Base-by-base conservation (phyloP, 1,139 yeast species). In the Debaryomycetaceae sp. region DNA sequence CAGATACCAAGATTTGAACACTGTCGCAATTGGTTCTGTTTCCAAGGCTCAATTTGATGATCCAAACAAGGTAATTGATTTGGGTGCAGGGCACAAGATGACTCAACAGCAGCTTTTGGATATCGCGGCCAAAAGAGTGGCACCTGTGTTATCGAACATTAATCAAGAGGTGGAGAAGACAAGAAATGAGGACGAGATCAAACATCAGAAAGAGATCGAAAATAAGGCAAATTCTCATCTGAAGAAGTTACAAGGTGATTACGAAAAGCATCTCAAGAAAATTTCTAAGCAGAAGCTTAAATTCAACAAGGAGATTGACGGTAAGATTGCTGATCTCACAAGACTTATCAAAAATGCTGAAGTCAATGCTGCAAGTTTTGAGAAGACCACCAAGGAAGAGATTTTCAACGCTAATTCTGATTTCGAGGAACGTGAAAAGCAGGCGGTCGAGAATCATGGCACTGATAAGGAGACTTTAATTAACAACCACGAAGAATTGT, bases 41-140 rank as follows among this genome's bases (percentile, higher is more conserved):
- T 63, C 76, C 41, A 69, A 69, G 41, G 37, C 37, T 34, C 63
- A 63, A 38, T 64, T 79, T 47, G 78, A 75, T 46, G 80, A 78
- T 53, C 79, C 81, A 2, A 71, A 75, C 51, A 72, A 77, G 57
- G 62, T 75, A 30, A 63, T 79, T 50, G 76, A 77, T 49, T 66
- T 80, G 50, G 85, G 85, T 46, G 73, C 78, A 38, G 84, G 84
- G 11, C 68, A 78, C 59, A 69, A 63, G 45, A 68, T 79, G 70
- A 75, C 83, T 37, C 82, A 78, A 53, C 75, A 74, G 45, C 81
- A 79, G 59, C 72, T 80, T 52, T 67, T 78, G 52, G 83, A 72
- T 41, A 75, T 80, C 58, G 84, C 84, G 24, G 78, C 79, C 37
- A 67, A 66, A 51, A 70, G 84, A 54, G 81, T 80, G 36, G 79